Conservation (phyloP, 345 rosid genomes). For the Pistacia integerrima region DNA sequence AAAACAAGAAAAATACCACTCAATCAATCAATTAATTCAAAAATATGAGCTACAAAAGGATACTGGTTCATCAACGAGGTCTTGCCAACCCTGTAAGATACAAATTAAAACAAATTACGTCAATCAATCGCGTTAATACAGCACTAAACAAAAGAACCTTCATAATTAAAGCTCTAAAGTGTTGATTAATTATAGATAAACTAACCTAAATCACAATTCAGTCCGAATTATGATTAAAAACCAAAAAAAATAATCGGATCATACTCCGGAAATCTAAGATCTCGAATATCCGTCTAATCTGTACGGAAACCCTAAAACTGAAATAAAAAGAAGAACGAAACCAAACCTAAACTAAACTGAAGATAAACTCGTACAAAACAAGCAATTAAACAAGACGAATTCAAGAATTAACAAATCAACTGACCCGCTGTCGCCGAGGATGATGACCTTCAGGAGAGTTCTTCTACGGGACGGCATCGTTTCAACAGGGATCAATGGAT, state of each 20-base stretch:
- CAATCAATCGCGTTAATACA: background rate
- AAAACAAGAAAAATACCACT: background rate
- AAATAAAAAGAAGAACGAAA: too few relatives aligned
- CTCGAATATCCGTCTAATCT: constrained; percentile 13
- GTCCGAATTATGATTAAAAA: background rate
- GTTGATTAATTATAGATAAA: background rate
- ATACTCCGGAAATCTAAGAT: background rate
- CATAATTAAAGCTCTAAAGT: background rate
- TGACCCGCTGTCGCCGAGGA: constrained; percentile 99
- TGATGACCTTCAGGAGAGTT: constrained; percentile 92
- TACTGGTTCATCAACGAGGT: constrained; percentile 99
- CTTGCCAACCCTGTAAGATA: constrained; percentile 85
- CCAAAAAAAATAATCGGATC: constrained; percentile 9
- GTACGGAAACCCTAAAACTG: constrained; percentile 11
- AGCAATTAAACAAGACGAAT: background rate
- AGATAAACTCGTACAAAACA: background rate
- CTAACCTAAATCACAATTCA: background rate
- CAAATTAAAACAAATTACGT: constrained; percentile 1
- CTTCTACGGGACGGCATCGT: constrained; percentile 92
- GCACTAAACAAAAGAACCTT: background rate
- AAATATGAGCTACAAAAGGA: constrained; percentile 31
- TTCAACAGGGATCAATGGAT: constrained; percentile 16
- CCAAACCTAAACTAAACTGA: background rate
- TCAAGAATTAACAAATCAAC: constrained; percentile 3
- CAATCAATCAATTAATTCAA: constrained; percentile 11